Percentiles rank a stretch among this genome's conserved stretches.
These are phyloP conservation scores for Coleophoma crateriformis DNA, from an alignment of 2,329 filamentous ascomycete species.

Conservation along the genomic window DNA sequence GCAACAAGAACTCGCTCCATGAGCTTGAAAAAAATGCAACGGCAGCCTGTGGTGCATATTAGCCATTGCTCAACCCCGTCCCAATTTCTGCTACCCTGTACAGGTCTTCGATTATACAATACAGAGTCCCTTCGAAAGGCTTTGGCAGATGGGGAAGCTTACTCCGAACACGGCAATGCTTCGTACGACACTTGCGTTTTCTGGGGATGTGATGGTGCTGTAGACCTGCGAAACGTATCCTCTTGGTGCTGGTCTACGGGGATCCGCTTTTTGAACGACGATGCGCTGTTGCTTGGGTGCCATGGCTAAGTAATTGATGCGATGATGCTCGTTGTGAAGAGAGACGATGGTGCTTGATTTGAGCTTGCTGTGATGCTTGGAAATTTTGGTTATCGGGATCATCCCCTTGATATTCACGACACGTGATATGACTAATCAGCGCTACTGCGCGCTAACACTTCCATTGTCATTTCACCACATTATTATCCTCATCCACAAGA, in stretches of 20 bases:
- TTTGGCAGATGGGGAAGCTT: conserved; percentile 27
- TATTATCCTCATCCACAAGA: background rate
- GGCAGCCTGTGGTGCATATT: conserved; percentile 44
- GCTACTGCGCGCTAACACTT: no score
- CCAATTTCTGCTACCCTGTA: background rate
- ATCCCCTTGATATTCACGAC: background rate
- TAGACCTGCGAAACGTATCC: conserved; percentile 55
- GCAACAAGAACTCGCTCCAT: conserved; percentile 62
- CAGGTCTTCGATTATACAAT: background rate
- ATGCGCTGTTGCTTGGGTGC: conserved; percentile 55
- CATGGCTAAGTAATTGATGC: conserved; percentile 39
- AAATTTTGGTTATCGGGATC: background rate
- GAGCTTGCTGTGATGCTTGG: background rate
- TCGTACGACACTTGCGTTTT: conserved; percentile 64
- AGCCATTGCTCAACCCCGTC: conserved; percentile 5
- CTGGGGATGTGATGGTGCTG: conserved; percentile 56
- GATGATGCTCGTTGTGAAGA: background rate
- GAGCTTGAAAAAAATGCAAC: conserved; percentile 63
- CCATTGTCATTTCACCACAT: background rate
- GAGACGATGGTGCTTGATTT: background rate
- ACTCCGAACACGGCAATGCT: conserved; percentile 65
- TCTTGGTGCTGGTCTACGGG: conserved; percentile 34
- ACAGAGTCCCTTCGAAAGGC: background rate
- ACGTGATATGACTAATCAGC: no score
- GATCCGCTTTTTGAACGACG: conserved; percentile 40